phyloP scores from a whole-genome alignment of 805 yeast genomes.

The Hanseniaspora singularis region DNA sequence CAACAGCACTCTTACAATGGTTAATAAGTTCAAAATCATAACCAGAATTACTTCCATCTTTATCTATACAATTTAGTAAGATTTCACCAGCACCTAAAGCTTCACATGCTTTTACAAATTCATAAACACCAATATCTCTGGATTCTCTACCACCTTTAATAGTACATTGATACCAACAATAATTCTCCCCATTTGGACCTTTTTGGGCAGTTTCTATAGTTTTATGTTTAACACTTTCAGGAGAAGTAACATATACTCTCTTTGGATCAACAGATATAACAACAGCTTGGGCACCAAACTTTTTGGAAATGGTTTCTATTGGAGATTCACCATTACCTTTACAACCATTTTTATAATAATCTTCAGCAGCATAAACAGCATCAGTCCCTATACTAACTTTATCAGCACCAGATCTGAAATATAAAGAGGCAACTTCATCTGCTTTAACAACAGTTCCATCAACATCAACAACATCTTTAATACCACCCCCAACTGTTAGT shows the following conservation, averaged over 20 bases:
- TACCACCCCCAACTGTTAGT: conserved; percentile 96
- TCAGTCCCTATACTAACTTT: conserved; percentile 97
- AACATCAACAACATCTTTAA: conserved; percentile 79
- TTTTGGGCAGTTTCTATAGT: conserved; percentile 56
- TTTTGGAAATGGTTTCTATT: conserved; percentile 81
- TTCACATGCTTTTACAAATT: conserved; percentile 79
- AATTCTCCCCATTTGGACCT: conserved; percentile 83
- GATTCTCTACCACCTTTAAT: conserved; percentile 92
- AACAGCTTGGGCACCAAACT: conserved; percentile 95
- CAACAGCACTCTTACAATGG: conserved; percentile 63
- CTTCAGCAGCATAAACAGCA: conserved; percentile 85
- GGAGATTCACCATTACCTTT: conserved; percentile 66
- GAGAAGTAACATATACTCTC: conserved; percentile 54
- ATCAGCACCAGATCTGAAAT: conserved; percentile 95
- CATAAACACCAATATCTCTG: conserved; percentile 82
- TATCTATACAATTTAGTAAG: conserved; percentile 84
- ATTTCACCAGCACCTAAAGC: conserved; percentile 94
- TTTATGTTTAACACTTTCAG: conserved; percentile 41
- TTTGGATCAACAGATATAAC: conserved; percentile 98
- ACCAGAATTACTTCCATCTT: conserved; percentile 93
- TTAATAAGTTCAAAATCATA: conserved; percentile 75
- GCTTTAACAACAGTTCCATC: conserved; percentile 73
- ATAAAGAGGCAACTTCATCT: conserved; percentile 76
- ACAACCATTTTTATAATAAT: conserved; percentile 49
- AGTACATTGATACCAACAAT: conserved; percentile 90